Evolutionary conservation across 768 basidiomycete genomes (phyloP).

Genomic region (Sporobolomyces roseus): DNA sequence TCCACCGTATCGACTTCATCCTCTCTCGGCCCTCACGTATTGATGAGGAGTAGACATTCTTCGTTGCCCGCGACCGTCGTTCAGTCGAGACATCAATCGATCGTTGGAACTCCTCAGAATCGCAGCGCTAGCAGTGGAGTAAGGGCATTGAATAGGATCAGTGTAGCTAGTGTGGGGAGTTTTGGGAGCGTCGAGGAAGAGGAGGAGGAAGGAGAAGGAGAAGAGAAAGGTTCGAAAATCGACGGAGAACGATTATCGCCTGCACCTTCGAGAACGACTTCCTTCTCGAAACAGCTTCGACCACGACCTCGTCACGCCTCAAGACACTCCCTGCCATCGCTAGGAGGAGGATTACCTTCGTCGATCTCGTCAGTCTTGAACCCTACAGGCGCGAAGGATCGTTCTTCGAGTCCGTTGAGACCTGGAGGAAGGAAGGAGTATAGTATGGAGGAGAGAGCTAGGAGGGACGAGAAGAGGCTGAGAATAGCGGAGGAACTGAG

Average conservation of each 20-base stretch:
- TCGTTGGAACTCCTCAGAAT: slow-evolving; percentile 11
- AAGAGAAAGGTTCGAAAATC: background rate
- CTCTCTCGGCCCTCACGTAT: background rate
- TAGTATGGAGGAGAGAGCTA: background rate
- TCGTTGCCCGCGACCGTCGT: slow-evolving; percentile 28
- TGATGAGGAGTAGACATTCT: slow-evolving; percentile 12
- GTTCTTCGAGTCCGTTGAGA: slow-evolving; percentile 15
- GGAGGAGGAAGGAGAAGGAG: slow-evolving; percentile 1
- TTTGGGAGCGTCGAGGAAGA: slow-evolving; percentile 41
- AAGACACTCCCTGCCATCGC: slow-evolving; percentile 9
- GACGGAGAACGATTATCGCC: background rate
- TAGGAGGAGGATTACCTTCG: background rate
- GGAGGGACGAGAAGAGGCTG: slow-evolving; percentile 31
- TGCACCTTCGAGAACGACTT: background rate
- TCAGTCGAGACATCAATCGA: slow-evolving; percentile 21
- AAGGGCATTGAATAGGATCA: slow-evolving; percentile 26
- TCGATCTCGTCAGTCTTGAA: slow-evolving; percentile 3
- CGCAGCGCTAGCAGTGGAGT: background rate
- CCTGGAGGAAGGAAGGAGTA: background rate
- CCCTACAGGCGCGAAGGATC: background rate
- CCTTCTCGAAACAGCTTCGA: background rate
- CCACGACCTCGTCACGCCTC: background rate
- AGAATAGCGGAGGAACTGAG: slow-evolving; percentile 40
- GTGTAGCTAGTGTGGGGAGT: slow-evolving; percentile 39
- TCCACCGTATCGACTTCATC: background rate